Base-by-base conservation (phyloP, 169 alveolate species). In the Plasmodium inui region DNA sequence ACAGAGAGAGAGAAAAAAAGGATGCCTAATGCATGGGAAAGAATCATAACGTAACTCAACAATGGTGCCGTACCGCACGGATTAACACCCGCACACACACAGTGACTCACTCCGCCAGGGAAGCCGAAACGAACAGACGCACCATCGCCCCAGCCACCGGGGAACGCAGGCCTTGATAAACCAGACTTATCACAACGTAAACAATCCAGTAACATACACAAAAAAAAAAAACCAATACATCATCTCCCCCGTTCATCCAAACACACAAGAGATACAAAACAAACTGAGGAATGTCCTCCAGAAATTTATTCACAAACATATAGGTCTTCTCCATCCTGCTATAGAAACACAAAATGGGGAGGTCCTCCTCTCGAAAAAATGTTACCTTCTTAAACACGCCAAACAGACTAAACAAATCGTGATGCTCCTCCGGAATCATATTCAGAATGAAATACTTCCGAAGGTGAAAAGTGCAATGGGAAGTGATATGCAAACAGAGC, bases 211-310 rank as follows among this genome's bases (percentile, higher is more conserved):
- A 84, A 19, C 50, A 26, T 50, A 84, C 37, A 84, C 19, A 28
- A 34, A 73, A 46, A 41, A 84, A 19, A 28, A 84, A 73, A 41
- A 84, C n/a, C 9, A 84, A 22, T 50, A 73, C 37, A 8, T 3
- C 22, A 50, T 73, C 93, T 84, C 78, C 55, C 30, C 93, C 93
- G 37, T 84, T 73, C 26, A 84, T 30, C 26, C 57, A 41, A 28
- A 73, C 34, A 28, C 46, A 61, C 28, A 84, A 30, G 10, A 73
- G 61, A 39, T 50, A 84, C 39, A 84, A 50, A 34, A 84, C n/a
- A 46, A 84, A 84, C 37, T 84, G 93, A 17, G 93, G 93, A 19
- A 84, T 50, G 28, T 84, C 93, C 78, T 84, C 93, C 46, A 84
- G 57, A 72, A 84, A 84, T 73, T 84, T 84, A 84, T 71, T 84